A percentile compares a stretch with the other conserved stretches of the same genome.
phyloP scores from a whole-genome alignment of 2,329 filamentous ascomycete species.

The Aspergillus quadricinctus region DNA sequence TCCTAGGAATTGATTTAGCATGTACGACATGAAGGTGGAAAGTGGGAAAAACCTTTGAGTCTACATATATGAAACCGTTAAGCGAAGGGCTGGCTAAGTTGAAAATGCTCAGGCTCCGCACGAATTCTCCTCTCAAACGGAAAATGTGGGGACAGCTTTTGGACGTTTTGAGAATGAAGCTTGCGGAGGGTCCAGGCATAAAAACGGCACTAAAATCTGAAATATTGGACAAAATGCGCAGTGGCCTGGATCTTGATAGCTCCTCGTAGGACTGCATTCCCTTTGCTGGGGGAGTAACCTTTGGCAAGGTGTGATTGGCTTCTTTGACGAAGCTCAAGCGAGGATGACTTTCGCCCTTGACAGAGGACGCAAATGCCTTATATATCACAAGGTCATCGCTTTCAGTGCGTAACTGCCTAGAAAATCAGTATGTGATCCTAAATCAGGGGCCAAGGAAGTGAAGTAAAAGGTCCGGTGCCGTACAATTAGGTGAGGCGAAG shows the following conservation, averaged over 20 bases:
- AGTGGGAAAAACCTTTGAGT: constrained; percentile 48
- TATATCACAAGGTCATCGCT: constrained; percentile 85
- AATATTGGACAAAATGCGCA: constrained; percentile 49
- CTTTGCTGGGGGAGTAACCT: constrained; percentile 49
- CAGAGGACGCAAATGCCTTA: constrained; percentile 61
- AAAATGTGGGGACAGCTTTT: constrained; percentile 72
- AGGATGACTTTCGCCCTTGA: constrained; percentile 7
- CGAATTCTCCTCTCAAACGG: constrained; percentile 63
- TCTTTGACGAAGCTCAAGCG: constrained; percentile 72
- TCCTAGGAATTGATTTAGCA: constrained; percentile 43
- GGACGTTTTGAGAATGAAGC: constrained; percentile 77
- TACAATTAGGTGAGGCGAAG: constrained; percentile 77
- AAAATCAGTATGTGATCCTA: constrained; percentile 7
- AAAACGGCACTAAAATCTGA: constrained; percentile 78
- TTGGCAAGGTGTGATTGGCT: constrained; percentile 63
- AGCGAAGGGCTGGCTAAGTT: constrained; percentile 63
- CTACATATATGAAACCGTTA: constrained; percentile 80
- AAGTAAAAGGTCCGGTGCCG: constrained; percentile 26
- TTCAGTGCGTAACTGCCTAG: constrained; percentile 63
- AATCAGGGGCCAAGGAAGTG: background rate
- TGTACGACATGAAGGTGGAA: background rate
- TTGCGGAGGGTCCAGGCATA: constrained; percentile 72
- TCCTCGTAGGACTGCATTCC: constrained; percentile 27
- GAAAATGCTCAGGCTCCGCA: constrained; percentile 70
- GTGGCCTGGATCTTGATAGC: constrained; percentile 36